Percentiles rank a stretch among this genome's conserved stretches.
Conservation (phyloP, 75 land plant genomes). For the Cupressus sempervirens region DNA sequence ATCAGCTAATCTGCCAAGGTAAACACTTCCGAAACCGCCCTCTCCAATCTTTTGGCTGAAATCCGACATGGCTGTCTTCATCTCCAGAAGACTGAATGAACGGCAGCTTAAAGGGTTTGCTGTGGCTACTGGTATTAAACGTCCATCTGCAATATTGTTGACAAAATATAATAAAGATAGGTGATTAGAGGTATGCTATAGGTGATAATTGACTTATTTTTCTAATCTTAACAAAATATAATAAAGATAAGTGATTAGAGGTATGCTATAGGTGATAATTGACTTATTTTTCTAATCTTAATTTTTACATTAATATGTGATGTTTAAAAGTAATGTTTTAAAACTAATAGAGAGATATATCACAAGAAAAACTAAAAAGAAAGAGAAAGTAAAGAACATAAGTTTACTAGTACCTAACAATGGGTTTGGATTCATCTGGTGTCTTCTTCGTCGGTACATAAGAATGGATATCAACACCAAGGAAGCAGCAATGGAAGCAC, state of each 20-base stretch:
- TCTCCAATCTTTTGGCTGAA: background rate
- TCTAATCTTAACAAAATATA: background rate
- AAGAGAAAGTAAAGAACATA: too few species aligned
- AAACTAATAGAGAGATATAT: too few species aligned
- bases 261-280: too few species aligned
- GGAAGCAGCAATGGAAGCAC: background rate
- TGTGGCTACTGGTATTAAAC: background rate
- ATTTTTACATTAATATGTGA: too few species aligned
- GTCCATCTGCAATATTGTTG: background rate
- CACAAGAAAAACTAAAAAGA: too few species aligned
- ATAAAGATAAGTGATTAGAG: background rate
- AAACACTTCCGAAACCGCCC: background rate
- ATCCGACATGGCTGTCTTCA: background rate
- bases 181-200: background rate
- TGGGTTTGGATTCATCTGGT: background rate
- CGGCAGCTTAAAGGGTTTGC: background rate
- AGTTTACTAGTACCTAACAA: too few species aligned
- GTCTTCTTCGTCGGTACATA: background rate
- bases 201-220: too few species aligned
- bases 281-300: too few species aligned
- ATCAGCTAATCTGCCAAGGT: background rate
- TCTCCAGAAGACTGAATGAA: background rate
- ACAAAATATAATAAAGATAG: background rate
- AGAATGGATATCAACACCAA: background rate
- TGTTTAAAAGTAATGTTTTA: too few species aligned